Evolutionary conservation across 805 yeast species (phyloP).

Genomic region (Schwanniomyces sp.): DNA sequence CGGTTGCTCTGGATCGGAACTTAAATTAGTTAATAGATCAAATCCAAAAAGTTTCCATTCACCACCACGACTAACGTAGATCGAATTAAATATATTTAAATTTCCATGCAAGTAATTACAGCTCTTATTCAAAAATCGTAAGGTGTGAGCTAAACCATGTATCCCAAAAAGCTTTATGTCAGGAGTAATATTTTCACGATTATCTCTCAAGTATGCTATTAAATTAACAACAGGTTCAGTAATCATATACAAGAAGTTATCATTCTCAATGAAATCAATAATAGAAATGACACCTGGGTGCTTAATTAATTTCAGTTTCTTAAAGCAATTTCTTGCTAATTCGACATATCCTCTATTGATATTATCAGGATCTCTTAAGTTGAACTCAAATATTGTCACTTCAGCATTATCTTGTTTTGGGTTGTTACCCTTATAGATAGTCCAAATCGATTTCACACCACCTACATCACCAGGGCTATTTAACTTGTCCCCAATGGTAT

Average conservation of each 20-base stretch:
- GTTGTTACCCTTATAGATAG: slow-evolving; percentile 56
- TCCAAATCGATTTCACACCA: slow-evolving; percentile 53
- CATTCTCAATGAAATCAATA: slow-evolving; percentile 65
- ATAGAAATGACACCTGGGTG: slow-evolving; percentile 69
- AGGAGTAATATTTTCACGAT: slow-evolving; percentile 20
- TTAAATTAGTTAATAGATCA: slow-evolving; percentile 58
- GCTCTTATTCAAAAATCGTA: slow-evolving; percentile 58
- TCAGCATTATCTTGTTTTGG: slow-evolving; percentile 49
- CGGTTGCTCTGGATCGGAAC: slow-evolving; percentile 46
- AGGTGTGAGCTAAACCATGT: slow-evolving; percentile 51
- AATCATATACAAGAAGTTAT: slow-evolving; percentile 54
- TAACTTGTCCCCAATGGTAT: slow-evolving; percentile 48
- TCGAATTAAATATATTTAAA: slow-evolving; percentile 47
- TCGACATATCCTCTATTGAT: slow-evolving; percentile 20
- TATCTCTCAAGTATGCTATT: slow-evolving; percentile 31
- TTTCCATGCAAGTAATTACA: slow-evolving; percentile 65
- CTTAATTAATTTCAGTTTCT: slow-evolving; percentile 54
- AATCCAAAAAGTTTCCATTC: slow-evolving; percentile 87
- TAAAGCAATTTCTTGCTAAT: slow-evolving; percentile 37
- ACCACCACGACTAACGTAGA: slow-evolving; percentile 66
- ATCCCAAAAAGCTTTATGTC: slow-evolving; percentile 55
- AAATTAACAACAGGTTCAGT: slow-evolving; percentile 69
- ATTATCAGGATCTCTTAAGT: slow-evolving; percentile 39
- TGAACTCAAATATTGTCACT: slow-evolving; percentile 69
- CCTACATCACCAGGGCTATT: slow-evolving; percentile 23